phyloP scores from a whole-genome alignment of 2,329 filamentous ascomycete genomes.

The Fusarium agapanthi region DNA sequence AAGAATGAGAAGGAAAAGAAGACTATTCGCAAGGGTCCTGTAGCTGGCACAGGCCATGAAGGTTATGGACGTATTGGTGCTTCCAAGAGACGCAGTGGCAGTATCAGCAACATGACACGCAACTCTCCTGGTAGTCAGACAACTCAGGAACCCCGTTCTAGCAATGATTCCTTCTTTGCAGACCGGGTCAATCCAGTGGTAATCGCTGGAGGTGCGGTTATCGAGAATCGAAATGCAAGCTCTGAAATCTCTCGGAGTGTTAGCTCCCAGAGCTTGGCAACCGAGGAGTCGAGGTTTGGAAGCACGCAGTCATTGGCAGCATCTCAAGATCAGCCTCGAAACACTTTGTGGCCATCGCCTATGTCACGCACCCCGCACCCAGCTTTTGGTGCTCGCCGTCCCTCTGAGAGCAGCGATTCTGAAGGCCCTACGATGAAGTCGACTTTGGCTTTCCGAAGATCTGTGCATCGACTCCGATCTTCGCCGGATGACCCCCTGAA shows the following conservation, averaged over 20 bases:
- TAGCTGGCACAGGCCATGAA: slow-evolving; percentile 94
- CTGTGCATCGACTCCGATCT: slow-evolving; percentile 60
- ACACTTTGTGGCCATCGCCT: slow-evolving; percentile 64
- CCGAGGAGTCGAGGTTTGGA: slow-evolving; percentile 49
- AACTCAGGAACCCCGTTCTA: slow-evolving; percentile 62
- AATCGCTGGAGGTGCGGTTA: slow-evolving; percentile 69
- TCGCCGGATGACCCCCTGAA: slow-evolving; percentile 56
- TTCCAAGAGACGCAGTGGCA: slow-evolving; percentile 70
- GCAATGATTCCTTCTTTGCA: slow-evolving; percentile 65
- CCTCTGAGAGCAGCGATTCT: slow-evolving; percentile 66
- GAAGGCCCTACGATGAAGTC: slow-evolving; percentile 58
- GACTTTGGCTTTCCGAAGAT: slow-evolving; percentile 64
- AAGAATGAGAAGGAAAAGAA: slow-evolving; percentile 58
- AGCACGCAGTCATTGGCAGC: slow-evolving; percentile 53
- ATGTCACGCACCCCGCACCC: slow-evolving; percentile 52
- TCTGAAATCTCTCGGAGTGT: slow-evolving; percentile 58
- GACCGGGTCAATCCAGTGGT: slow-evolving; percentile 73
- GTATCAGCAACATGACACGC: slow-evolving; percentile 58
- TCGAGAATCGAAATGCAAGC: slow-evolving; percentile 67
- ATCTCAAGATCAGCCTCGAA: slow-evolving; percentile 52
- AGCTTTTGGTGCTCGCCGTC: slow-evolving; percentile 48
- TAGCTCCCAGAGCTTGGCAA: slow-evolving; percentile 58
- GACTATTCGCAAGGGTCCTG: slow-evolving; percentile 75
- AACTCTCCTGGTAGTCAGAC: slow-evolving; percentile 55
- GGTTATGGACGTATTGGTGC: slow-evolving; percentile 76